Conservation (phyloP, 371 early-diverging fungal genomes). For the Rhizopus arrhizus region DNA sequence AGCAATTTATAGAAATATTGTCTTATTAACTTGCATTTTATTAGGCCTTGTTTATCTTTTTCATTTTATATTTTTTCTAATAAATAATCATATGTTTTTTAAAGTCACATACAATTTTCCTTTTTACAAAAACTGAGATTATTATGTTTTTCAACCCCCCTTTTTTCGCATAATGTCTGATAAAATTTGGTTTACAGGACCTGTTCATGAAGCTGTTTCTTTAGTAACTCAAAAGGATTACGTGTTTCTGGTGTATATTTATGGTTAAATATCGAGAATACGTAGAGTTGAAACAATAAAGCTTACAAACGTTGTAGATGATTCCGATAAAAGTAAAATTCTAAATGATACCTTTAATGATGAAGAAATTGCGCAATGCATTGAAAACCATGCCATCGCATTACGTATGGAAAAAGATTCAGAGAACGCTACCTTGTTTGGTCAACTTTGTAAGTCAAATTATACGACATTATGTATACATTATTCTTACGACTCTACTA, state of each 20-base stretch:
- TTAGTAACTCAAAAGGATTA: conserved; percentile 22
- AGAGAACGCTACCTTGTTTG: conserved; percentile 27
- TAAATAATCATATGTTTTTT: not conserved
- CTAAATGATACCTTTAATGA: conserved; percentile 17
- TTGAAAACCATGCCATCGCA: conserved; percentile 23
- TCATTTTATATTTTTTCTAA: conserved; percentile 1
- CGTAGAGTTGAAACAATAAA: not conserved
- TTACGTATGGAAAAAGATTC: conserved; percentile 25
- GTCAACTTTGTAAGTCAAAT: conserved; percentile 27
- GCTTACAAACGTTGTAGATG: conserved; percentile 13
- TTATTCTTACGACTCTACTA: not conserved
- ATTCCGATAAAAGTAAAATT: conserved; percentile 23
- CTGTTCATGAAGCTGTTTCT: conserved; percentile 26
- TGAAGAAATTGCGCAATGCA: not conserved
- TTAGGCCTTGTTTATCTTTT: not conserved
- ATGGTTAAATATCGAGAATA: conserved; percentile 16
- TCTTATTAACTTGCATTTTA: not conserved
- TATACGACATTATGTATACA: not conserved
- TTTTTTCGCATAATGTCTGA: not conserved
- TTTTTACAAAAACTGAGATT: not conserved
- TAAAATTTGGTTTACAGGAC: conserved; percentile 28
- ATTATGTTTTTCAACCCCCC: not conserved
- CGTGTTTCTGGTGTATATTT: conserved; percentile 29
- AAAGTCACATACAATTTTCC: not conserved
- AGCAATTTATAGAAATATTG: not conserved